phyloP scores from a whole-genome alignment of 2,329 filamentous ascomycete species.

The Xylariales sp. region DNA sequence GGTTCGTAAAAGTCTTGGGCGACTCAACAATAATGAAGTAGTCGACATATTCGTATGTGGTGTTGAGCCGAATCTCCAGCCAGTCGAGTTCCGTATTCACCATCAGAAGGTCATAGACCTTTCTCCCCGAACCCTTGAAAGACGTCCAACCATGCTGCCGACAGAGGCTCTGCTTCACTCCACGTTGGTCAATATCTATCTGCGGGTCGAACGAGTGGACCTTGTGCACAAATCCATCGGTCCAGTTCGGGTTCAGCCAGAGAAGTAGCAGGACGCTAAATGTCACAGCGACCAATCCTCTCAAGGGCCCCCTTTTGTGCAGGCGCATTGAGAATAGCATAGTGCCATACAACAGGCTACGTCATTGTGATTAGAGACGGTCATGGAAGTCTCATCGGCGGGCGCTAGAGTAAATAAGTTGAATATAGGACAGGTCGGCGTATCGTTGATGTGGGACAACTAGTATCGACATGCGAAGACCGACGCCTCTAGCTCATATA shows the following conservation, averaged over 20 bases:
- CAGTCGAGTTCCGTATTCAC: slow-evolving; percentile 61
- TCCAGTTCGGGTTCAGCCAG: slow-evolving; percentile 26
- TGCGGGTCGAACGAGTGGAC: slow-evolving; percentile 19
- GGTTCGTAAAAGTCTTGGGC: slow-evolving; percentile 52
- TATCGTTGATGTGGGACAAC: too few relatives aligned
- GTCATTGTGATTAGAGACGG: too few relatives aligned
- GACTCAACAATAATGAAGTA: slow-evolving; percentile 63
- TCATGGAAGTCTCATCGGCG: too few relatives aligned
- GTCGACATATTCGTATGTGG: slow-evolving; percentile 54
- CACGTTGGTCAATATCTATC: slow-evolving; percentile 16
- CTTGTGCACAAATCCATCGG: slow-evolving; percentile 22
- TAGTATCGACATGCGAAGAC: too few relatives aligned
- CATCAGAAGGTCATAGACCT: slow-evolving; percentile 59
- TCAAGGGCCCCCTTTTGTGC: slow-evolving; percentile 10
- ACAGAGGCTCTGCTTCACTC: slow-evolving; percentile 25
- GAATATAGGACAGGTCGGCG: too few relatives aligned
- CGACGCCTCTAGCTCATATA: too few relatives aligned
- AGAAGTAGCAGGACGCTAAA: slow-evolving; percentile 17
- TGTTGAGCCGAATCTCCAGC: slow-evolving; percentile 59
- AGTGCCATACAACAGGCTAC: too few relatives aligned
- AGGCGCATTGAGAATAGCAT: too few relatives aligned
- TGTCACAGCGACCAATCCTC: slow-evolving; percentile 12
- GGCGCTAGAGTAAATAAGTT: too few relatives aligned
- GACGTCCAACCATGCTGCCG: slow-evolving; percentile 33
- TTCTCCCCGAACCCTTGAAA: slow-evolving; percentile 33